These are phyloP conservation scores for Byssoonygena ceratinophila DNA, from an alignment of 2,329 filamentous ascomycete genomes.

Conservation along the genomic window DNA sequence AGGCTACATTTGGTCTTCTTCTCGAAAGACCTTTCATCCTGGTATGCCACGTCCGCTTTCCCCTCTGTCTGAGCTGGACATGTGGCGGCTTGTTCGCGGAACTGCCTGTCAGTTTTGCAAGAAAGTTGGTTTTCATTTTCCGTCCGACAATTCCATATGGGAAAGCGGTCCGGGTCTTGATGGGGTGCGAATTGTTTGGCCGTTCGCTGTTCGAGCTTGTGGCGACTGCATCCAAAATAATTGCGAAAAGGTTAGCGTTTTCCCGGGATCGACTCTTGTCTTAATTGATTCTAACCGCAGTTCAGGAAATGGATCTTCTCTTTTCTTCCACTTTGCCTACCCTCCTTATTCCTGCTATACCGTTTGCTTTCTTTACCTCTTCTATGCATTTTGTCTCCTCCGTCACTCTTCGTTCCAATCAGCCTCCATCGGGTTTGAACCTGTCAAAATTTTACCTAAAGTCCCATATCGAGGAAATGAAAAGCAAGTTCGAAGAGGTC, in stretches of 20 bases:
- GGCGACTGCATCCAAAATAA: conserved; percentile 52
- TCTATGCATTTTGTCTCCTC: conserved; percentile 52
- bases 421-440: conserved; percentile 38
- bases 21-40: conserved; percentile 55
- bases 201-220: conserved; percentile 58
- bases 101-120: conserved; percentile 58
- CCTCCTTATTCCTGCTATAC: conserved; percentile 55
- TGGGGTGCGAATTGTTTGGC: conserved; percentile 57
- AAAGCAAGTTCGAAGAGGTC: conserved; percentile 52
- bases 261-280: not conserved
- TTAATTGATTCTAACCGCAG: conserved; percentile 19
- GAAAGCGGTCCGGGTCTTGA: conserved; percentile 52
- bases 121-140: conserved; percentile 25
- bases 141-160: conserved; percentile 37
- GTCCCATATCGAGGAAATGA: conserved; percentile 52
- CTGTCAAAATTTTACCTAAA: conserved; percentile 58
- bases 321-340: conserved; percentile 52
- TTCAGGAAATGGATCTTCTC: conserved; percentile 59
- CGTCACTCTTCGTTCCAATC: conserved; percentile 42
- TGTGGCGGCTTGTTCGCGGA: conserved; percentile 62
- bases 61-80: conserved; percentile 57
- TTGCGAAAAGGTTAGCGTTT: conserved; percentile 53
- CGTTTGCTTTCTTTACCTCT: conserved; percentile 55
- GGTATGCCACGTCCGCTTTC: conserved; percentile 59
- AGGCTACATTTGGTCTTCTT: conserved; percentile 59